phyloP scores from a whole-genome alignment of 2,329 filamentous ascomycete genomes.

The Aspergillus alliaceus region DNA sequence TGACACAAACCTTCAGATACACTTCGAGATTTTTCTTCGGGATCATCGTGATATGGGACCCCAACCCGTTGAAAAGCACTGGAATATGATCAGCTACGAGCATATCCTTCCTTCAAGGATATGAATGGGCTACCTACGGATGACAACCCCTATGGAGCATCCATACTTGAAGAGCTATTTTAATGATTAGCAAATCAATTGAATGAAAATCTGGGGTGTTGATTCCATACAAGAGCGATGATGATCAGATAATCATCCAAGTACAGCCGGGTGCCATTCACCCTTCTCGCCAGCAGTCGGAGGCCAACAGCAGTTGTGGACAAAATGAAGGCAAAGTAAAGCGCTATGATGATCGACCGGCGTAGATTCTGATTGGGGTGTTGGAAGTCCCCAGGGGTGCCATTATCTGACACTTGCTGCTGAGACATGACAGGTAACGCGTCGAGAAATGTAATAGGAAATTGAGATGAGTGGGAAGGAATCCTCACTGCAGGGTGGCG shows the following conservation, averaged over 20 bases:
- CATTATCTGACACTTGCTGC: conserved; percentile 6
- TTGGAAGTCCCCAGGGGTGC: conserved; percentile 23
- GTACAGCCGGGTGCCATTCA: conserved; percentile 26
- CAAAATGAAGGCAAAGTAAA: conserved; percentile 27
- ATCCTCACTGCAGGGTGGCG: conserved; percentile 5
- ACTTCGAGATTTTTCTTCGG: conserved; percentile 22
- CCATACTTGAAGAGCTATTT: conserved; percentile 30
- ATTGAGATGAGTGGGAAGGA: conserved; percentile 5
- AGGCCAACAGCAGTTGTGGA: conserved; percentile 27
- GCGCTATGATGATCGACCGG: conserved; percentile 22
- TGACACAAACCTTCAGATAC: conserved; percentile 25
- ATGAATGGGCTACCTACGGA: conserved; percentile 22
- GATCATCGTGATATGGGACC: conserved; percentile 28
- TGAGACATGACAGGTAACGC: conserved; percentile 19
- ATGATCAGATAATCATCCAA: conserved; percentile 33
- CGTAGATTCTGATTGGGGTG: conserved; percentile 26
- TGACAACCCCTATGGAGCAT: conserved; percentile 27
- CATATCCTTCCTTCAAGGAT: too few species aligned
- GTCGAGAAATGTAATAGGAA: not conserved
- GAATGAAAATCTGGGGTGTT: not conserved
- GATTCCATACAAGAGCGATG: conserved; percentile 24
- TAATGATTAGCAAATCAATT: not conserved
- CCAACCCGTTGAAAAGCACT: conserved; percentile 30
- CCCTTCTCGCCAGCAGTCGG: conserved; percentile 25
- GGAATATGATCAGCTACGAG: not conserved